Conservation (phyloP, 192 early-diverging fungal genomes). For the Kappamyces sp. region DNA sequence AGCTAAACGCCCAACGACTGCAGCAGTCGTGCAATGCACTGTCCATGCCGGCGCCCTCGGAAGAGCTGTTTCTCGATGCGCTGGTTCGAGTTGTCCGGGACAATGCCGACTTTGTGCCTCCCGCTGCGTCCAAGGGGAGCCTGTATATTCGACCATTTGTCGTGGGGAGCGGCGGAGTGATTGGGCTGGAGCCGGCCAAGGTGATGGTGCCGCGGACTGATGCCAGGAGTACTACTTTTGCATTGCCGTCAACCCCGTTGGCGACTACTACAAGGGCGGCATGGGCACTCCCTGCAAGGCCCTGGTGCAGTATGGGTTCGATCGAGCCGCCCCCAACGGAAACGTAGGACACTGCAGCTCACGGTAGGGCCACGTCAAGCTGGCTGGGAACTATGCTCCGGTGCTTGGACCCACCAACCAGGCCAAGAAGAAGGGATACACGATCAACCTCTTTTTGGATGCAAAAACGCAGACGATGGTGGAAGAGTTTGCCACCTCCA, state of each 20-base stretch:
- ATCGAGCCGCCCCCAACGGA: conserved; percentile 53
- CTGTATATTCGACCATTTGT: conserved; percentile 69
- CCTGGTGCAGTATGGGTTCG: conserved; percentile 58
- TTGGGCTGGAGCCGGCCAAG: conserved; percentile 44
- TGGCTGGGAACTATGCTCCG: conserved; percentile 72
- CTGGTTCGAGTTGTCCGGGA: conserved; percentile 46
- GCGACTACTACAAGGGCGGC: conserved; percentile 37
- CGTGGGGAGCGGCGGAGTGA: conserved; percentile 59
- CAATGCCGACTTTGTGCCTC: conserved; percentile 72
- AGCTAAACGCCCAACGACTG: conserved; percentile 62
- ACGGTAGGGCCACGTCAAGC: conserved; percentile 50
- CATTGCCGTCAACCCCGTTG: conserved; percentile 65
- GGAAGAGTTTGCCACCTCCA: conserved; percentile 74
- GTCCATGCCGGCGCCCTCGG: conserved; percentile 55
- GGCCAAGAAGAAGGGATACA: conserved; percentile 60
- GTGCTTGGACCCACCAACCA: conserved; percentile 49
- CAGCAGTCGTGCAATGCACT: conserved; percentile 43
- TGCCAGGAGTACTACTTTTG: conserved; percentile 53
- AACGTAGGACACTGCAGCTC: too few relatives aligned
- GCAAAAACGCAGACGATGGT: conserved; percentile 53
- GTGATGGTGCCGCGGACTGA: background rate
- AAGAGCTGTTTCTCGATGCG: conserved; percentile 57
- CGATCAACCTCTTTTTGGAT: conserved; percentile 69
- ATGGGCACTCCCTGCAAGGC: conserved; percentile 58
- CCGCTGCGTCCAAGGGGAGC: conserved; percentile 58